Base-by-base conservation (phyloP, 2,329 filamentous ascomycete species). In the Rhinocladiella similis region DNA sequence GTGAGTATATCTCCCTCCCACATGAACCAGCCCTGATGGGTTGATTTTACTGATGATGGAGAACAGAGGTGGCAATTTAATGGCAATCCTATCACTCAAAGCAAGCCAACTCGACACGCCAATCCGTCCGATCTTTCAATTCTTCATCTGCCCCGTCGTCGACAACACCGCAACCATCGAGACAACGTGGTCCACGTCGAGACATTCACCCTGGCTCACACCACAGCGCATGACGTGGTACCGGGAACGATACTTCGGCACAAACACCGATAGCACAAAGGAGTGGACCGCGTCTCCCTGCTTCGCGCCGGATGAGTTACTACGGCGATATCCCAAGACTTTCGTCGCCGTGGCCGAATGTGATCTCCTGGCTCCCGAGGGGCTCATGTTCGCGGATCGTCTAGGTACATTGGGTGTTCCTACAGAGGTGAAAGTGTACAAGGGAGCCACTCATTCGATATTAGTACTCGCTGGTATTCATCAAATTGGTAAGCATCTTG, bases 111-210 rank as follows among this genome's bases (percentile, higher is more conserved):
- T 35, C 12, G 10, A 25, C 5, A 14, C n/a, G 14, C 22, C 16
- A 5, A 71, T 73, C 12, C 69, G 67, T 12, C 77, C 80, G 66
- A 62, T 65, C 1, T 67, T 75, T 5, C 81, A 83, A 65, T 68
- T 84, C 13, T 77, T 84, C 48, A 78, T 78, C n/a, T 80, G 83
- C 2, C 82, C 82, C 1, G 81, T 84, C 6, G 78, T 75, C 35
- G 81, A 84, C 66, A 83, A 83, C 68, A 82, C 79, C 0, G 80
- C 80, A 7, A 69, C 13, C 38, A 63, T 0, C 62, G 62, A 0
- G 56, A 67, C 7, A 72, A 62, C 47, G 61, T 67, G 20, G 59
- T 62, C 1, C 45, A 59, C 6, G 56, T 62, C 4, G 65, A 68
- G 0, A 67, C 61, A 69, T 27, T 56, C 60, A 1, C 62, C 66